These are phyloP conservation scores for Brassica balearica DNA, from an alignment of 441 rosid genomes.

Conservation along the genomic window DNA sequence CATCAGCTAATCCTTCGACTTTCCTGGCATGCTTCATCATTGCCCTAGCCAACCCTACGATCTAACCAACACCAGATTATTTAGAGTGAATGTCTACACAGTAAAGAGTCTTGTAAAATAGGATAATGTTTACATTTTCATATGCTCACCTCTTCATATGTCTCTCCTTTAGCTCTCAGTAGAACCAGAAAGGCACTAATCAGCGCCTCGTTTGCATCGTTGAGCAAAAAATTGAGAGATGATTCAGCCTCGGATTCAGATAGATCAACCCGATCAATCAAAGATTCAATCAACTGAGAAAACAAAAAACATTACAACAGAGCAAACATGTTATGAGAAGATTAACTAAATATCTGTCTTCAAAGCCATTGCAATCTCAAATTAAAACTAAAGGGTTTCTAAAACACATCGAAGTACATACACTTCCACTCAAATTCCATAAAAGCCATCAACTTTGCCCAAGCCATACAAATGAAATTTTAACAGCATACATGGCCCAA, in stretches of 20 bases:
- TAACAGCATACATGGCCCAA: neutral
- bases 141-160: constrained; percentile 74
- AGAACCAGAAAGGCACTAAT: constrained; percentile 90
- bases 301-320: neutral
- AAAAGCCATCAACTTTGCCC: neutral
- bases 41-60: constrained; percentile 87
- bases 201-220: constrained; percentile 63
- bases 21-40: constrained; percentile 78
- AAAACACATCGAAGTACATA: neutral
- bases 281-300: constrained; percentile 73
- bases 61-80: constrained; percentile 41
- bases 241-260: constrained; percentile 83
- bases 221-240: constrained; percentile 64
- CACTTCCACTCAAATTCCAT: constrained; percentile 12
- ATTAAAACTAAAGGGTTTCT: neutral
- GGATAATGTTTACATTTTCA: neutral
- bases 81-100: neutral
- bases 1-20: constrained; percentile 79
- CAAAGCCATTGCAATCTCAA: constrained; percentile 8
- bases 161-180: constrained; percentile 95
- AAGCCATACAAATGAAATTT: neutral
- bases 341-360: neutral
- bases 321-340: constrained; percentile 12
- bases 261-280: constrained; percentile 71
- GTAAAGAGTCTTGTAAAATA: neutral